Evolutionary conservation across 2,329 filamentous ascomycete genomes (phyloP).

Genomic region (Arthroderma sp.): DNA sequence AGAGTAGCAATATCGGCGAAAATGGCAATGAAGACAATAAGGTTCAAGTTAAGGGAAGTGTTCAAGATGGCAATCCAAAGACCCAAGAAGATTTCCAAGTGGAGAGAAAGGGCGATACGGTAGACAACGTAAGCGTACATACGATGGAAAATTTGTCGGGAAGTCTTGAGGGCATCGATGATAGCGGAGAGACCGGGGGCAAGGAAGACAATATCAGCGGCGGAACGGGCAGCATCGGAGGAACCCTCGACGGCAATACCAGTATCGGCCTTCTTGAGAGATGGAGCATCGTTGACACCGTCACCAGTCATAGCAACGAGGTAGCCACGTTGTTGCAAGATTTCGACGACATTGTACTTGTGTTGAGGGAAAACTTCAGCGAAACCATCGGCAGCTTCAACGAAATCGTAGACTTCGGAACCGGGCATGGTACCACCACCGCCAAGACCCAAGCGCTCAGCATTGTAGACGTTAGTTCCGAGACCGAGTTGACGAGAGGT

Average conservation of each 20-base stretch:
- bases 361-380: constrained; percentile 90
- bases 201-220: constrained; percentile 88
- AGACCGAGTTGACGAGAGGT: constrained; percentile 84
- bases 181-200: constrained; percentile 83
- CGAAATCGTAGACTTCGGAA: constrained; percentile 89
- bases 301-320: constrained; percentile 94
- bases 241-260: constrained; percentile 90
- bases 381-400: constrained; percentile 88
- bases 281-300: constrained; percentile 87
- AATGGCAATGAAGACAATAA: constrained; percentile 89
- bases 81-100: constrained; percentile 82
- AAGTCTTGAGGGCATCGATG: constrained; percentile 84
- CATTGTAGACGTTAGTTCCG: constrained; percentile 87
- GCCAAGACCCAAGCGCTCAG: constrained; percentile 79
- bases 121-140: constrained; percentile 96
- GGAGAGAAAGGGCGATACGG: constrained; percentile 82
- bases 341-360: constrained; percentile 90
- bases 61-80: constrained; percentile 86
- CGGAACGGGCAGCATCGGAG: constrained; percentile 79
- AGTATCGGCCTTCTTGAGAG: constrained; percentile 88
- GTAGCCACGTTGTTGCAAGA: constrained; percentile 84
- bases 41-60: constrained; percentile 67
- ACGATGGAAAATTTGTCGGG: constrained; percentile 88
- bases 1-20: constrained; percentile 87
- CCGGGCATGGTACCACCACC: constrained; percentile 86